Base-by-base conservation (phyloP, 2,329 filamentous ascomycete genomes). In the Phialophora tarda region DNA sequence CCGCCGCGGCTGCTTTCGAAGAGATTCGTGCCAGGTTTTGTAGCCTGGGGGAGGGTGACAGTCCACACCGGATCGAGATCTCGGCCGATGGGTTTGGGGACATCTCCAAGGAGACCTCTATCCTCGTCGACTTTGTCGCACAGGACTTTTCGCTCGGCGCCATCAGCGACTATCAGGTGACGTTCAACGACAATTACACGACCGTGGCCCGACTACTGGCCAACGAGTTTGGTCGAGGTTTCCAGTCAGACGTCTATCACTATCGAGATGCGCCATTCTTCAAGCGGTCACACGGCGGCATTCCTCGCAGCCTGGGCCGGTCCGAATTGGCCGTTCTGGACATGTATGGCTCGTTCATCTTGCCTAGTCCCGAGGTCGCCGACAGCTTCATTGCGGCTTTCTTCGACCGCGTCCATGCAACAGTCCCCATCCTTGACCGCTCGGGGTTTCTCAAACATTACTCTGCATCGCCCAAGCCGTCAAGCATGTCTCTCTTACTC, bases 91-190 rank as follows among this genome's bases (percentile, higher is more conserved):
- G 59, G 3, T 30, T 32, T 53, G 59, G 59, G 12, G 63, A 65
- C 48, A 57, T 63, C 23, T 56, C 61, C 32, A 63, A 63, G 53
- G 32, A 47, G 38, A 11, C 23, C 26, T 63, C 61, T 17, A 58
- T 57, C 26, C 61, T 63, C 38, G 34, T 63, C 8, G 61, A 63
- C 26, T 63, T 63, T 50, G 30, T 63, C 14, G 34, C 61, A 5
- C 61, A 63, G 32, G 61, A 63, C 34, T 63, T 63, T 30, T 47
- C 32, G 14, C 34, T 48, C 14, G 54, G 61, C 6, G 32, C 61
- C n/a, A 63, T 63, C 23, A 50, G 41, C 23, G 61, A 63, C 26
- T 63, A 63, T 28, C 61, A 63, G 32, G 61, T 50, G 7, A 63
- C 61, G 11, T 63, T 63, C 44, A 50, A 48, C 34, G 61, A 63